phyloP scores from a whole-genome alignment of 1,284 basidiomycete genomes.

The Pulchroboletus neoregius region DNA sequence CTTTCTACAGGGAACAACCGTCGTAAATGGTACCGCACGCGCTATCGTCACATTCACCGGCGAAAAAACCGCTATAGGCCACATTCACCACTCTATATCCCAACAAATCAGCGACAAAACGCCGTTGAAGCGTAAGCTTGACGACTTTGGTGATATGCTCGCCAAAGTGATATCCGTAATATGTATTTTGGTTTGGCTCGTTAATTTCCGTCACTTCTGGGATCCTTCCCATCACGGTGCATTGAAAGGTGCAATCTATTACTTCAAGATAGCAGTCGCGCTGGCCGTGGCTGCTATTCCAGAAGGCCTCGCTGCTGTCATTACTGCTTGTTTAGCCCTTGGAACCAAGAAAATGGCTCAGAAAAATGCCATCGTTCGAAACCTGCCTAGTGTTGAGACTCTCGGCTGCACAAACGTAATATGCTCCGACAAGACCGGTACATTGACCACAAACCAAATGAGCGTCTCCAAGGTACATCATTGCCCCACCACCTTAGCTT shows the following conservation, averaged over 20 bases:
- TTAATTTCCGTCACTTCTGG: slow-evolving; percentile 91
- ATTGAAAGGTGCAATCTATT: slow-evolving; percentile 91
- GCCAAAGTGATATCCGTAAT: slow-evolving; percentile 96
- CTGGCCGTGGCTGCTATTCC: slow-evolving; percentile 95
- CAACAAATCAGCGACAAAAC: slow-evolving; percentile 91
- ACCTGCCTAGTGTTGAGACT: slow-evolving; percentile 95
- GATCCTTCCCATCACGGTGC: slow-evolving; percentile 87
- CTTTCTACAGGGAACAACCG: slow-evolving; percentile 76
- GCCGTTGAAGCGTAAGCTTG: slow-evolving; percentile 90
- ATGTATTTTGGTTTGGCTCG: slow-evolving; percentile 92
- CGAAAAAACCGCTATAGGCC: slow-evolving; percentile 83
- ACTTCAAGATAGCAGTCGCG: slow-evolving; percentile 97
- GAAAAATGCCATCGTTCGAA: slow-evolving; percentile 94
- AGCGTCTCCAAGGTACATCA: slow-evolving; percentile 74
- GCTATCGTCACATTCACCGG: slow-evolving; percentile 89
- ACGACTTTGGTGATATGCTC: slow-evolving; percentile 94
- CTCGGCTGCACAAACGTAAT: slow-evolving; percentile 95
- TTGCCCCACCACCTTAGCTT: background rate
- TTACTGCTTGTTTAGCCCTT: slow-evolving; percentile 92
- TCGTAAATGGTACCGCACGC: slow-evolving; percentile 84
- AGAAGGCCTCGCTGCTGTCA: slow-evolving; percentile 92
- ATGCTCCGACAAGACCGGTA: slow-evolving; percentile 97
- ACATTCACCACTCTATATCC: slow-evolving; percentile 92
- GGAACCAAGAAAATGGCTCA: slow-evolving; percentile 98
- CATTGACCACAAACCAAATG: slow-evolving; percentile 96